A percentile compares a stretch with the other conserved stretches of the same genome.
Evolutionary conservation across 306 rosid genomes (phyloP).

Genomic region (Chamaecrista fasciculata): DNA sequence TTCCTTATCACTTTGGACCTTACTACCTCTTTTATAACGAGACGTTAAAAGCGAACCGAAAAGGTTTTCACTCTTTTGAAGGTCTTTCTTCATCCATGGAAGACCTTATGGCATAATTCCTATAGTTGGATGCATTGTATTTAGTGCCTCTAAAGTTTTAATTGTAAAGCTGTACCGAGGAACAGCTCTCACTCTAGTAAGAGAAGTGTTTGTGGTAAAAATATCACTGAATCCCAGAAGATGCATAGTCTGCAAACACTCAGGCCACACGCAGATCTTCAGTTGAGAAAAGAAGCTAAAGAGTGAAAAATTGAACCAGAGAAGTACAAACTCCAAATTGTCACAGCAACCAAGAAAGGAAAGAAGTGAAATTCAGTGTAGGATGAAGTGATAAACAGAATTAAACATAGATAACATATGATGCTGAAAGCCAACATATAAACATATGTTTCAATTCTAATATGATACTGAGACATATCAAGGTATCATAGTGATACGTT

Average conservation of each 20-base stretch:
- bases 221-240: slow-evolving; percentile 57
- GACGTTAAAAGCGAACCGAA: slow-evolving; percentile 46
- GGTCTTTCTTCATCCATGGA: slow-evolving; percentile 56
- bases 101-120: slow-evolving; percentile 82
- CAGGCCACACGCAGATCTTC: slow-evolving; percentile 85
- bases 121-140: slow-evolving; percentile 55
- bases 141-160: slow-evolving; percentile 59
- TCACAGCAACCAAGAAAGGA: not conserved
- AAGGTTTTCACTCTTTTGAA: slow-evolving; percentile 28
- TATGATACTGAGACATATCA: not conserved
- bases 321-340: not conserved
- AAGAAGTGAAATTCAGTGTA: not conserved
- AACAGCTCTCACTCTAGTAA: slow-evolving; percentile 78
- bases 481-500: not conserved
- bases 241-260: slow-evolving; percentile 75
- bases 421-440: slow-evolving; percentile 7
- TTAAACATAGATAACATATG: not conserved
- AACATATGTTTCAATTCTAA: slow-evolving; percentile 1
- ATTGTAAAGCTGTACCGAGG: slow-evolving; percentile 73
- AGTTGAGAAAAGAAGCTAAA: slow-evolving; percentile 23
- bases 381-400: not conserved
- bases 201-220: slow-evolving; percentile 63
- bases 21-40: slow-evolving; percentile 37
- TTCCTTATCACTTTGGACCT: slow-evolving; percentile 31
- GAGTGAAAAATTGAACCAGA: slow-evolving; percentile 23